Base-by-base conservation (phyloP, 352 stramenopile genomes). In the Globisporangium alternatum region DNA sequence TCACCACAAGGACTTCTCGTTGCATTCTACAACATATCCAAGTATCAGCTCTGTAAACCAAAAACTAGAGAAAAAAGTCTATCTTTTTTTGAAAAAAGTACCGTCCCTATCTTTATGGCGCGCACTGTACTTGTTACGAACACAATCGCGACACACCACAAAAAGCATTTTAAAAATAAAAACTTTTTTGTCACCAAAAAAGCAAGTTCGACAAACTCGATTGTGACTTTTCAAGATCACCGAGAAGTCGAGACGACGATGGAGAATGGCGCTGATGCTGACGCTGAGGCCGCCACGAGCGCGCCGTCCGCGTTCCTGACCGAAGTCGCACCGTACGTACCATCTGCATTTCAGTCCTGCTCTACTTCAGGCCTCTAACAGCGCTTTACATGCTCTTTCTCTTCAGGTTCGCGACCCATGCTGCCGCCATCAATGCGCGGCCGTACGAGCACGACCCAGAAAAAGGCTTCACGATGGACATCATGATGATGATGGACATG, bases 401-500 rank as follows among this genome's bases (percentile, higher is more conserved):
- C 19, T 22, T 21, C 39, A 68, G 59, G 4, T 62, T 70, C 45
- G 44, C 28, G 43, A 30, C 25, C 10, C 22, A 2, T 28, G 2
- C 15, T 13, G 22, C 22, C 4, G 5, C 17, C 6, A 22, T 30
- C 22, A 52, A 62, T 49, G 37, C 48, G 13, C 67, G 78, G 13
- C 77, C 80, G 53, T 93, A 93, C 70, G 81, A 90, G 48, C 69
- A 86, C 52, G 83, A 93, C 43, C 83, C 81, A 2, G 83, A 95
- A 56, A 91, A 91, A 45, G 86, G 82, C 22, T 93, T 95, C 62
- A 91, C 85, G n/a, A 90, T 91, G 76, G 89, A 97, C 72, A 96
- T 96, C 71, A 96, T 96, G 89, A 95, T 95, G 86, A 90, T 92
- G 72, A 88, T 96, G 75, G 84, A 96, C 71, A 94, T 90, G 71